Conservation (phyloP, 2,329 filamentous ascomycete species). For the Neonectria coccinea region DNA sequence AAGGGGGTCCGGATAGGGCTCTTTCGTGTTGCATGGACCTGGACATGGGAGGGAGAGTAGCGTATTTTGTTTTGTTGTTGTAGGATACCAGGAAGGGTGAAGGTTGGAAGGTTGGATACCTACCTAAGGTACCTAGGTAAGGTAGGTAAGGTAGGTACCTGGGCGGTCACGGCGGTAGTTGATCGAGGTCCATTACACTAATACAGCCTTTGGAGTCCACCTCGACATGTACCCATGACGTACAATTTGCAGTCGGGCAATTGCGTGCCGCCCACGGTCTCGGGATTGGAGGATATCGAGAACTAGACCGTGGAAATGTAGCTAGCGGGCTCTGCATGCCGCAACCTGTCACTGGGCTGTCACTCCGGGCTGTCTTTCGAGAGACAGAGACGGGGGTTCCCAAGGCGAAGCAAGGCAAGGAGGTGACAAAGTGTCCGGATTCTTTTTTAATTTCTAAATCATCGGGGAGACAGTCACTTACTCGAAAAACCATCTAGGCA, state of each 20-base stretch:
- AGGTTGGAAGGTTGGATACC: neutral
- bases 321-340: neutral
- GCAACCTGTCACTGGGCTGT: neutral
- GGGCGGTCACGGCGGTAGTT: neutral
- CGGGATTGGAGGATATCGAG: neutral
- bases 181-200: neutral
- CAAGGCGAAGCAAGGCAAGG: neutral
- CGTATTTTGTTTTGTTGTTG: neutral
- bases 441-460: too few species aligned
- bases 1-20: neutral
- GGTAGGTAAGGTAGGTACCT: neutral
- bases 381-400: neutral
- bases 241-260: neutral
- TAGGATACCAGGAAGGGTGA: neutral
- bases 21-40: neutral
- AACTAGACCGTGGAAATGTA: neutral
- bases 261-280: neutral
- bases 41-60: neutral
- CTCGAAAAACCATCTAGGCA: neutral
- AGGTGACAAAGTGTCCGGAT: neutral
- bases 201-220: neutral
- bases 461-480: neutral
- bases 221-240: neutral
- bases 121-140: too few species aligned
- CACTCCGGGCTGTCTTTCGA: neutral